These are phyloP conservation scores for Boletus pseudo-olivaceus DNA, from an alignment of 768 basidiomycete species.

Conservation along the genomic window DNA sequence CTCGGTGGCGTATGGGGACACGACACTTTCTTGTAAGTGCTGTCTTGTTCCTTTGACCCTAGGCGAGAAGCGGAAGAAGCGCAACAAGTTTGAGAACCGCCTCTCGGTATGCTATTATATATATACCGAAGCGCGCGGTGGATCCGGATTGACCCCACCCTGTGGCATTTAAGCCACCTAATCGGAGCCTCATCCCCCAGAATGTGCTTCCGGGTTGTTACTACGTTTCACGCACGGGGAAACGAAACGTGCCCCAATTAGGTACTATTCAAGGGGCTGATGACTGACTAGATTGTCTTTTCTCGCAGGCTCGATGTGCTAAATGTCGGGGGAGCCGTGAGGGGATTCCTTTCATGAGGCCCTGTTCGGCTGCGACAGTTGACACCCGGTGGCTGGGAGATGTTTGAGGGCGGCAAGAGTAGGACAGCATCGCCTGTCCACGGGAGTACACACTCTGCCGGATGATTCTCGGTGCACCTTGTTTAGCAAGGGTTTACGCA, in stretches of 20 bases:
- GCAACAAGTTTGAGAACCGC: neutral
- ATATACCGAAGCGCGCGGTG: conserved; percentile 6
- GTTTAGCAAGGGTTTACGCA: neutral
- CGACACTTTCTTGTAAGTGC: conserved; percentile 87
- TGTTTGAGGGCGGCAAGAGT: neutral
- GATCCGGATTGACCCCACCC: conserved; percentile 3
- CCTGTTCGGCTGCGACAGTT: neutral
- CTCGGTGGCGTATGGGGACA: conserved; percentile 99
- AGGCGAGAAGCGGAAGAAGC: neutral
- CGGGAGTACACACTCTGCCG: neutral
- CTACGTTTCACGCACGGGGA: neutral
- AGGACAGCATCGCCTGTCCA: neutral
- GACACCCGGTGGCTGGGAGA: neutral
- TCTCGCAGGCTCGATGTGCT: conserved; percentile 68
- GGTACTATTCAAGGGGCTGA: neutral
- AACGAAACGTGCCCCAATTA: neutral
- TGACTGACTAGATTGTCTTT: conserved; percentile 11
- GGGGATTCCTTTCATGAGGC: conserved; percentile 73
- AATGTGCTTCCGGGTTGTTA: neutral
- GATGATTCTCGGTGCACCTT: neutral
- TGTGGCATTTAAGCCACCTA: neutral
- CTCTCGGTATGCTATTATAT: conserved; percentile 9
- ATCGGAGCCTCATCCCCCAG: neutral
- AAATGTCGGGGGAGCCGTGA: conserved; percentile 88
- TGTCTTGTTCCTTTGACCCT: neutral